Evolutionary conservation across 352 stramenopile genomes (phyloP), one percentile per base, ranked within the genome.

Genomic region (Globisporangium takayamanum): DNA sequence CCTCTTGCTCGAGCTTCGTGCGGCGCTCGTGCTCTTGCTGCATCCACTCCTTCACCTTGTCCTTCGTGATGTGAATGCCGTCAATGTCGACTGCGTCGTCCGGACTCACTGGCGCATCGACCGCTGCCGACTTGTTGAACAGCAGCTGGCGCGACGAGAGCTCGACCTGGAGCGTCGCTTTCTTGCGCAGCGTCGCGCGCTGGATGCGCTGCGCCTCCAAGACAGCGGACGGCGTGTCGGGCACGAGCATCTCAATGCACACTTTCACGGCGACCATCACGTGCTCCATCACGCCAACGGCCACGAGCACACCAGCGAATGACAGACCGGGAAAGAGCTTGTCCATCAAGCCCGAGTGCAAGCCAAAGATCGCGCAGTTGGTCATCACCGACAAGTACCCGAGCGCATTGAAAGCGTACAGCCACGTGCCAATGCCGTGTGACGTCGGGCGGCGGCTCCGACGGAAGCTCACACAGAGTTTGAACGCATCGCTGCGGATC

Each of bases 401-500:
- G 7, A 98, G 84, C 16, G 79, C 74, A 64, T 88, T 89, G 57
- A 98, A 89, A 16, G 94, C 81, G 55, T 85, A 83, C 54, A 92
- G 90, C 94, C 94, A 99, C 39, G 92, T 96, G 49, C 94, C 93
- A 59, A 98, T 97, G 55, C 90, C 88, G 42, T 92, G 56, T 1
- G 75, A 78, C 20, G 69, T 74, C 42, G 70, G 69, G 51, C 87
- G 80, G 26, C 82, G 76, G 26, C 76, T 84, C 56, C 91, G 85
- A 6, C 84, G 82, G 68, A 82, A 89, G 51, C 82, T 90, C 37
- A 91, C 71, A 46, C 87, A 89, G 51, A 98, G 78, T 67, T 98
- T 98, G 72, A 98, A 98, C 8, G 84, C 95, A 67, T 98, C 93
- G 41, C 95, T 93, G 49, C 94, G 87, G 69, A 98, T 98, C 60